Evolutionary conservation across 2,329 filamentous ascomycete genomes (phyloP), one percentile per base, ranked within the genome.

Genomic region (Pseudocercospora vitis): DNA sequence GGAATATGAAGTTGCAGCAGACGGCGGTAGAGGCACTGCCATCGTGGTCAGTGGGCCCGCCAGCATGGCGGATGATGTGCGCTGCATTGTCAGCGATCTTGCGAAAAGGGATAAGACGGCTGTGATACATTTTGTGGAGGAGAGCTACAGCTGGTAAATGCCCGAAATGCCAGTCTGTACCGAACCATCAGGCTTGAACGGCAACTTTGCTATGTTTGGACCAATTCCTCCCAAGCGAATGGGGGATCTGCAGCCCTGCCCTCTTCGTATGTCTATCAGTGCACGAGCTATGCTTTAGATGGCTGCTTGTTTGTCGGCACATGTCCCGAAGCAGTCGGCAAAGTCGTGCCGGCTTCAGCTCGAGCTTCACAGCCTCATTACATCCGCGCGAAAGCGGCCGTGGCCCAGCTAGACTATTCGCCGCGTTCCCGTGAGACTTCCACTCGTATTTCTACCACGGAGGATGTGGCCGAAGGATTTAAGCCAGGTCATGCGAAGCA

Each of bases 11-110:
- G 58, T 59, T 2, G 50, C 62, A 16, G 57, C 52, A 1, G 69
- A 67, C 8, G 70, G 60, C 54, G 53, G 55, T 5, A 65, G 57
- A 28, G 52, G 52, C 7, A 55, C 74, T 35, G 72, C 66, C 1
- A 71, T 77, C 2, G 66, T 77, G 0, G 73, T 72, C 1, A 76
- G 67, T 39, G 75, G 74, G n/a, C 75, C 74, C 1, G 67, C 63
- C 0, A 66, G 63, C 1, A 62, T 78, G 48, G 73, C 72, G 42
- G 74, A 77, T 51, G 70, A 73, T 55, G 72, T 71, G 4, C 63
- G 74, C 19, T n/a, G 5, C 14, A 23, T 51, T n/a, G 40, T 40
- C 8, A 50, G 48, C 31, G 42, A 33, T 62, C 61, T 6, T 57
- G 71, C 76, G 18, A 59, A 53, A 11, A 55, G 52, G 11, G 47